A percentile compares a stretch with the other conserved stretches of the same genome.
phyloP scores from a whole-genome alignment of 1,139 yeast genomes.

The Candida labiduridarum region DNA sequence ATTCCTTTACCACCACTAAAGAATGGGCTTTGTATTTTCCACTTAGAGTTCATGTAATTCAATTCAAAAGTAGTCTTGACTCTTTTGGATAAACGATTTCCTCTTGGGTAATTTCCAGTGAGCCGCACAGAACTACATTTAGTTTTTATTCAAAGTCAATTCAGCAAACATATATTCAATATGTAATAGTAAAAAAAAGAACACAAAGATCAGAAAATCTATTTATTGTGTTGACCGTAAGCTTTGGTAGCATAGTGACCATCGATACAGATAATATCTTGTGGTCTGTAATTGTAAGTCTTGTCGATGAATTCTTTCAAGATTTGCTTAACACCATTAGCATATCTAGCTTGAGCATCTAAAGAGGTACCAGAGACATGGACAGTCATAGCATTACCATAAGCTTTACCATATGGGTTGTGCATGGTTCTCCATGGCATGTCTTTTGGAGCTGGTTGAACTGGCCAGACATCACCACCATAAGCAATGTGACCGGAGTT shows the following conservation, averaged over 20 bases:
- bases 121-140: too few relatives aligned
- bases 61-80: too few relatives aligned
- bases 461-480: slow-evolving; percentile 86
- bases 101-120: too few relatives aligned
- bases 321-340: slow-evolving; percentile 67
- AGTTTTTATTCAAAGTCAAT: too few relatives aligned
- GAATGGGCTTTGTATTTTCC: too few relatives aligned
- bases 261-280: slow-evolving; percentile 70
- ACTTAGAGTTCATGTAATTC: too few relatives aligned
- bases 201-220: background rate
- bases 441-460: slow-evolving; percentile 76
- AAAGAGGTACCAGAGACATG: slow-evolving; percentile 80
- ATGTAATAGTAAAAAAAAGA: background rate
- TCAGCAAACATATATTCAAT: background rate
- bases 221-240: slow-evolving; percentile 23
- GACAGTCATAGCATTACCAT: slow-evolving; percentile 84
- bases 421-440: slow-evolving; percentile 79
- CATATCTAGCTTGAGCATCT: slow-evolving; percentile 78
- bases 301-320: slow-evolving; percentile 64
- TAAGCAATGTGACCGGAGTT: slow-evolving; percentile 68
- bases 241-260: slow-evolving; percentile 78
- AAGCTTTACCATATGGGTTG: slow-evolving; percentile 57
- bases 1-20: too few relatives aligned
- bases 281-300: slow-evolving; percentile 67
- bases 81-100: too few relatives aligned